Evolutionary conservation across 345 rosid species (phyloP).

Genomic region (Brassica carinata): DNA sequence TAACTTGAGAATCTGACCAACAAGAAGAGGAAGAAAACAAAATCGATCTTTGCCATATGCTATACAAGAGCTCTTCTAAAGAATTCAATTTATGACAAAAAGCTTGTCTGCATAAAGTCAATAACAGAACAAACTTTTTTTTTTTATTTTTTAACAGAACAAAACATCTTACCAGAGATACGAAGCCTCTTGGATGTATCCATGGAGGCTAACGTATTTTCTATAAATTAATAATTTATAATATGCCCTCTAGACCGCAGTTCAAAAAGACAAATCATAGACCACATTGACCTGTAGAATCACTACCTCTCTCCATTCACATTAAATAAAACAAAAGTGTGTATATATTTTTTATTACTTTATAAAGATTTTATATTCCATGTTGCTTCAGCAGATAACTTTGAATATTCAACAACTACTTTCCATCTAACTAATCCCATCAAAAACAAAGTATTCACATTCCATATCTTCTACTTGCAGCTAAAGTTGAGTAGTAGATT

Average conservation of each 20-base stretch:
- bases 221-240: background rate
- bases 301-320: background rate
- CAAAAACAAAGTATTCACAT: background rate
- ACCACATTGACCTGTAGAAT: background rate
- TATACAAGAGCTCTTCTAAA: slow-evolving; percentile 2
- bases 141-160: slow-evolving; percentile 6
- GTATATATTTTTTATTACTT: background rate
- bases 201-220: slow-evolving; percentile 8
- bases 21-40: slow-evolving; percentile 24
- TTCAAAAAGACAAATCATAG: background rate
- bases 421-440: background rate
- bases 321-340: background rate
- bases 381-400: background rate
- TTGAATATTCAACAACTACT: background rate
- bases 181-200: slow-evolving; percentile 15
- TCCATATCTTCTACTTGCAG: background rate
- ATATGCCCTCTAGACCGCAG: background rate
- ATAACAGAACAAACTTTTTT: slow-evolving; percentile 28
- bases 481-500: background rate
- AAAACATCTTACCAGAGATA: slow-evolving; percentile 12
- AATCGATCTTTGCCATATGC: slow-evolving; percentile 30
- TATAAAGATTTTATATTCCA: background rate
- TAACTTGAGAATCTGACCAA: slow-evolving; percentile 18
- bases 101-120: slow-evolving; percentile 24
- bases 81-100: slow-evolving; percentile 11